A percentile compares a stretch with the other conserved stretches of the same genome.
Evolutionary conservation across 2,329 filamentous ascomycete genomes (phyloP).

Genomic region (Dactylonectria estremocensis): DNA sequence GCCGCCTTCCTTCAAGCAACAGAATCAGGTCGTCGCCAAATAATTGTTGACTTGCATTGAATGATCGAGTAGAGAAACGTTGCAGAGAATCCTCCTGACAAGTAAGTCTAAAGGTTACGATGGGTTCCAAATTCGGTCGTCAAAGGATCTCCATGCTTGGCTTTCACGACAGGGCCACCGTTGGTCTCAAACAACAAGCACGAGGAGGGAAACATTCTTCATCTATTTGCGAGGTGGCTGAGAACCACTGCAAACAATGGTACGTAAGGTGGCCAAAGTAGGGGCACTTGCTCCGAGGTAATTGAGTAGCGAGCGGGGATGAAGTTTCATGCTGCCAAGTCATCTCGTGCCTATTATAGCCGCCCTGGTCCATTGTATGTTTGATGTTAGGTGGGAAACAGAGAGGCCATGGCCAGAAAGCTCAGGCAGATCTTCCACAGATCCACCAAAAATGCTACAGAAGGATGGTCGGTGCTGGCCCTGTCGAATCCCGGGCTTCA

Average conservation of each 20-base stretch:
- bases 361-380: slow-evolving; percentile 35
- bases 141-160: slow-evolving; percentile 16
- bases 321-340: slow-evolving; percentile 32
- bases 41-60: neutral
- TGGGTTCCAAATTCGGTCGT: neutral
- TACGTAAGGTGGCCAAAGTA: slow-evolving; percentile 32
- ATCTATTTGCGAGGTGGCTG: slow-evolving; percentile 39
- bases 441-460: slow-evolving; percentile 22
- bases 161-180: slow-evolving; percentile 14
- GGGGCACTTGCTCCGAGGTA: slow-evolving; percentile 29
- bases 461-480: slow-evolving; percentile 13
- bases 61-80: neutral
- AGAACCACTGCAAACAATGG: slow-evolving; percentile 13
- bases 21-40: neutral
- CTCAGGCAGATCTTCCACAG: slow-evolving; percentile 26
- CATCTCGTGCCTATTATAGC: slow-evolving; percentile 30
- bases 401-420: slow-evolving; percentile 14
- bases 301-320: neutral
- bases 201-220: slow-evolving; percentile 5
- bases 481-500: slow-evolving; percentile 3
- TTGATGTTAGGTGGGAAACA: slow-evolving; percentile 24
- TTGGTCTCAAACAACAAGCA: slow-evolving; percentile 15
- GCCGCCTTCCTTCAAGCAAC: neutral
- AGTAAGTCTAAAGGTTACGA: neutral
- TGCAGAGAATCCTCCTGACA: neutral